These are phyloP conservation scores for Stagonosporopsis vannaccii DNA, from an alignment of 2,329 filamentous ascomycete species.

Conservation along the genomic window DNA sequence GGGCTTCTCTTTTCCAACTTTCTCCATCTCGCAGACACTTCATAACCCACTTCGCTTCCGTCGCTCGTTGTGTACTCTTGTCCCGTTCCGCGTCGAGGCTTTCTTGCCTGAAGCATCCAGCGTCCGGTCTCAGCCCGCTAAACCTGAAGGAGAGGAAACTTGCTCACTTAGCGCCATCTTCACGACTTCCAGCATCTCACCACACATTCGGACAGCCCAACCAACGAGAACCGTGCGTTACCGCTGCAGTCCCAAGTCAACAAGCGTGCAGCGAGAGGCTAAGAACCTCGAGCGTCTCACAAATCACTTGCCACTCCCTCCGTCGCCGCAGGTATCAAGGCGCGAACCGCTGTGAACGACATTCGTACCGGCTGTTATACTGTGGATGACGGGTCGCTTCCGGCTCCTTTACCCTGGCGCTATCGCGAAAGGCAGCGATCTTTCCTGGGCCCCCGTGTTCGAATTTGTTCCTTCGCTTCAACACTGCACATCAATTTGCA, in stretches of 20 bases:
- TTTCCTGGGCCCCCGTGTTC: conserved; percentile 9
- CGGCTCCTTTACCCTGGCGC: conserved; percentile 16
- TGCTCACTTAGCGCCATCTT: conserved; percentile 21
- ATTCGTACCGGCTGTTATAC: conserved; percentile 7
- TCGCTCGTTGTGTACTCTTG: conserved; percentile 20
- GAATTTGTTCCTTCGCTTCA: conserved; percentile 22
- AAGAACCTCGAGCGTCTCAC: conserved; percentile 18
- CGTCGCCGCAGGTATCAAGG: conserved; percentile 19
- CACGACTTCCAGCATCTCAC: conserved; percentile 23
- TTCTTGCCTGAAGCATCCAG: conserved; percentile 21
- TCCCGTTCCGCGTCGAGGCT: conserved; percentile 14
- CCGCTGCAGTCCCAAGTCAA: conserved; percentile 23
- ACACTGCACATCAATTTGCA: conserved; percentile 21
- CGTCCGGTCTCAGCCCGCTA: conserved; percentile 23
- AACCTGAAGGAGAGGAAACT: conserved; percentile 17
- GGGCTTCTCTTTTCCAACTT: not conserved
- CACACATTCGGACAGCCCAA: conserved; percentile 25
- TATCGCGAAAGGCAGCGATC: conserved; percentile 12
- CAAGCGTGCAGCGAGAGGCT: conserved; percentile 23
- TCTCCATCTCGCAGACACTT: not conserved
- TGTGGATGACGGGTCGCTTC: conserved; percentile 11
- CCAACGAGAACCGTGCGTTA: conserved; percentile 31
- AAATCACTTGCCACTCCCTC: conserved; percentile 19
- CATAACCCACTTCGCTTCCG: conserved; percentile 1
- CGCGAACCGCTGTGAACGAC: conserved; percentile 16